Percentiles rank a stretch among this genome's conserved stretches.
Evolutionary conservation across 345 rosid species (phyloP).

Genomic region (Pistacia vera): DNA sequence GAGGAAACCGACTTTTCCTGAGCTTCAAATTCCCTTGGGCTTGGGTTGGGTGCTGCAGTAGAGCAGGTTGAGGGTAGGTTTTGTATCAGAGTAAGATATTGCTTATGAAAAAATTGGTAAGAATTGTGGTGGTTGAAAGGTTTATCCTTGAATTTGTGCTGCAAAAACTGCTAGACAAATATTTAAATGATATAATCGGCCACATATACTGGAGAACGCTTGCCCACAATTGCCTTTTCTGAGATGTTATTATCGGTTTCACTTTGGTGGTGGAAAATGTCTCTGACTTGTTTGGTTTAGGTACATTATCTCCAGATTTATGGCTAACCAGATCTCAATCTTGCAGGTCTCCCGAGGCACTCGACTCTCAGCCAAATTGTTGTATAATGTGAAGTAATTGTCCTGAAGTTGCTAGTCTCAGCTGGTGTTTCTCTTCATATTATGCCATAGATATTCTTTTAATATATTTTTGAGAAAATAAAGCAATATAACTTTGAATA

Average conservation of each 20-base stretch:
- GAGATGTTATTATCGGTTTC: background rate
- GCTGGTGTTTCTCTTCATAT: conserved; percentile 16
- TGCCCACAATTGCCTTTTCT: background rate
- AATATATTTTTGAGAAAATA: conserved; percentile 8
- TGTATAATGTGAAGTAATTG: conserved; percentile 63
- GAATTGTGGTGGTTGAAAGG: background rate
- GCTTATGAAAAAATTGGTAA: background rate
- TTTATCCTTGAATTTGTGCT: background rate
- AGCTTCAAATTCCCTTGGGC: background rate
- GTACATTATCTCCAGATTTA: background rate
- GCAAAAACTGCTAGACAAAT: background rate
- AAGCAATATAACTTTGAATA: conserved; percentile 3
- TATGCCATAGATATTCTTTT: conserved; percentile 18
- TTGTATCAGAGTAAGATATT: background rate
- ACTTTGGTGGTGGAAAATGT: background rate
- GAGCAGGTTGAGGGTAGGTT: background rate
- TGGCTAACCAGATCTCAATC: conserved; percentile 10
- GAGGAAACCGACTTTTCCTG: background rate
- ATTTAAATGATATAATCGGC: background rate
- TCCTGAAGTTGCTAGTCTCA: background rate
- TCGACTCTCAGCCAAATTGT: conserved; percentile 72
- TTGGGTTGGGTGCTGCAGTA: background rate
- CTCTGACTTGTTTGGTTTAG: background rate
- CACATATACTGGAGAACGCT: too few relatives aligned
- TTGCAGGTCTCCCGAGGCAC: conserved; percentile 76